A percentile compares a stretch with the other conserved stretches of the same genome.
Conservation (phyloP, 805 yeast genomes). For the Ogataea haglerorum region DNA sequence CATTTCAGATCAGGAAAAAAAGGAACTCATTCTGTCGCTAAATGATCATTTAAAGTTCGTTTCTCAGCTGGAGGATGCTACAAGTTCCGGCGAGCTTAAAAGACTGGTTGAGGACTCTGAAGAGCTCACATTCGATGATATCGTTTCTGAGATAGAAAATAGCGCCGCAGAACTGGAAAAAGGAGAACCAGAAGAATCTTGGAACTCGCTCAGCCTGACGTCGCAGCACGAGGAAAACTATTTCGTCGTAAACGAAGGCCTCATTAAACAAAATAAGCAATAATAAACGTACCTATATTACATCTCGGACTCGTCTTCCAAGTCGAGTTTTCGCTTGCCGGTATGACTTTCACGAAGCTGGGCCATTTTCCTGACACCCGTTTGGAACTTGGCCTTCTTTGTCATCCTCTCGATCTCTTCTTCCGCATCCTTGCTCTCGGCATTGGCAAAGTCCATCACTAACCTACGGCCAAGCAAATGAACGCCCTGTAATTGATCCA, state of each 20-base stretch:
- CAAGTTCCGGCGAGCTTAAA: constrained; percentile 16
- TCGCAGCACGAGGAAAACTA: constrained; percentile 34
- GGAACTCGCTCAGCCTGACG: constrained; percentile 41
- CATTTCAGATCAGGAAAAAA: constrained; percentile 28
- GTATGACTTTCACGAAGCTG: constrained; percentile 58
- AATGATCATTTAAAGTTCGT: constrained; percentile 50
- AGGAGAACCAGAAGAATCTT: constrained; percentile 41
- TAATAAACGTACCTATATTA: constrained; percentile 7
- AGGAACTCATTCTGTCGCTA: constrained; percentile 34
- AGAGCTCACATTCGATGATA: constrained; percentile 29
- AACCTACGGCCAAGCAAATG: constrained; percentile 94
- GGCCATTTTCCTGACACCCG: constrained; percentile 69
- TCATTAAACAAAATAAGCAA: constrained; percentile 36
- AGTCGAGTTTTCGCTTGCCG: constrained; percentile 68
- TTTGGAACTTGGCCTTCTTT: constrained; percentile 76
- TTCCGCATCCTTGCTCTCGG: constrained; percentile 79
- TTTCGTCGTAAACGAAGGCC: constrained; percentile 45
- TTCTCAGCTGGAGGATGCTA: constrained; percentile 37
- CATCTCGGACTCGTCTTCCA: constrained; percentile 51
- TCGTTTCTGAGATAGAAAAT: constrained; percentile 27
- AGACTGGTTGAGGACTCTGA: constrained; percentile 28
- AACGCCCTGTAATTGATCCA: constrained; percentile 91
- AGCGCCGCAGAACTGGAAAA: constrained; percentile 25
- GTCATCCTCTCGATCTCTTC: constrained; percentile 91
- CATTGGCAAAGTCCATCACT: constrained; percentile 89